A percentile compares a stretch with the other conserved stretches of the same genome.
These are phyloP conservation scores for Annona squamosa DNA, from an alignment of 164 flowering plant genomes.

Conservation along the genomic window DNA sequence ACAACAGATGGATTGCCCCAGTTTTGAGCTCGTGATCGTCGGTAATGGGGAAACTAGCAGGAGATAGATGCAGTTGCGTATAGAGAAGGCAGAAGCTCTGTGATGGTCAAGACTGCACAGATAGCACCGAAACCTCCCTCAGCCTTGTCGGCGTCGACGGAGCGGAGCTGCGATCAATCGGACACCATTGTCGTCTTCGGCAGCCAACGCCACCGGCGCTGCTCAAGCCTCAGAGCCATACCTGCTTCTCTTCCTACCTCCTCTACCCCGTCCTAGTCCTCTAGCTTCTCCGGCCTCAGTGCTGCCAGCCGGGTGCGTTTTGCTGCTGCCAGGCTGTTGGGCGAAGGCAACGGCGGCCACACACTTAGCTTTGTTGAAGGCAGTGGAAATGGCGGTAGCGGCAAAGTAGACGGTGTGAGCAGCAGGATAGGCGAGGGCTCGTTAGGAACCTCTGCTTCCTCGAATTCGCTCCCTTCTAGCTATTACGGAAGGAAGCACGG, in stretches of 20 bases:
- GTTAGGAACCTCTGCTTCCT: slow-evolving; percentile 30
- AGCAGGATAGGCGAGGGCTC: slow-evolving; percentile 50
- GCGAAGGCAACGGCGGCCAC: slow-evolving; percentile 74
- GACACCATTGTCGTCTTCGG: neutral
- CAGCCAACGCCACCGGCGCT: slow-evolving; percentile 85
- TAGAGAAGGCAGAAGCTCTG: no score
- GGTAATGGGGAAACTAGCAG: no score
- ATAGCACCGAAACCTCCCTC: no score
- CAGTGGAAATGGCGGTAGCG: slow-evolving; percentile 42
- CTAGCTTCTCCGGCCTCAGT: slow-evolving; percentile 44
- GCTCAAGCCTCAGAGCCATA: slow-evolving; percentile 83
- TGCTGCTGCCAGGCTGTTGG: slow-evolving; percentile 78
- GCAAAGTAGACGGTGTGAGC: slow-evolving; percentile 43
- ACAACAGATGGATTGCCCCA: no score
- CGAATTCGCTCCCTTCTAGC: slow-evolving; percentile 32
- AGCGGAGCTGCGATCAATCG: no score
- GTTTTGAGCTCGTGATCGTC: no score
- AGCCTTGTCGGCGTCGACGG: no score
- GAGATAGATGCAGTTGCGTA: no score
- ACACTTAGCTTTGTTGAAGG: slow-evolving; percentile 91
- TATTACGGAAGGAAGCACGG: slow-evolving; percentile 93
- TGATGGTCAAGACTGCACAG: no score
- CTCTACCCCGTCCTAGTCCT: no score
- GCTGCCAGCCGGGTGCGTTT: slow-evolving; percentile 66
- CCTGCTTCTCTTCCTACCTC: slow-evolving; percentile 27